Evolutionary conservation across 2,329 filamentous ascomycete genomes (phyloP).

Genomic region (Dothideomycetidae sp.): DNA sequence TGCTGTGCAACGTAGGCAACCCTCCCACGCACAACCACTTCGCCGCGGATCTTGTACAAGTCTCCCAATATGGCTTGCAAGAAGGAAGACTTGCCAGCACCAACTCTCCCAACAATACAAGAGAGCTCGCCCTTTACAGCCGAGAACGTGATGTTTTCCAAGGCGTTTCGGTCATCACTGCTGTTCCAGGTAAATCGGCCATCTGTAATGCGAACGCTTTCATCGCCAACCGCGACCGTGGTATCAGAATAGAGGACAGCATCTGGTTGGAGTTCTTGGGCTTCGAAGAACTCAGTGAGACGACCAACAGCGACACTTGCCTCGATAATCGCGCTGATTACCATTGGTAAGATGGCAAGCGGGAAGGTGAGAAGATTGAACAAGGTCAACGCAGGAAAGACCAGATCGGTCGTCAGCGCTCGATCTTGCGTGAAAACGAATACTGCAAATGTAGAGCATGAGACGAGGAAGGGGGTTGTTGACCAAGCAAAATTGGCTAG

Average conservation of each 20-base stretch:
- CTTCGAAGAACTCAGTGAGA: conserved; percentile 67
- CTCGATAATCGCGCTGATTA: conserved; percentile 92
- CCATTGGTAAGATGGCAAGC: conserved; percentile 87
- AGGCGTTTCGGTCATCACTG: conserved; percentile 50
- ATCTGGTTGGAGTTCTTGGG: conserved; percentile 80
- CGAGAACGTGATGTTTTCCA: conserved; percentile 75
- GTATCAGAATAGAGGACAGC: conserved; percentile 59
- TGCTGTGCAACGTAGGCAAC: conserved; percentile 88
- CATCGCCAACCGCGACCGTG: conserved; percentile 65
- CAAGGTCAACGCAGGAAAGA: conserved; percentile 82
- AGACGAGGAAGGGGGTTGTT: conserved; percentile 92
- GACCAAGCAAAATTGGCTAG: conserved; percentile 97
- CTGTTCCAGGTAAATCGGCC: conserved; percentile 93
- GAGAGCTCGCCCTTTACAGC: conserved; percentile 86
- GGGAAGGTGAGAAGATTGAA: conserved; percentile 97
- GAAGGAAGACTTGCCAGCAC: conserved; percentile 85
- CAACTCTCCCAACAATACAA: conserved; percentile 89
- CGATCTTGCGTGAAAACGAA: conserved; percentile 73
- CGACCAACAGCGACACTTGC: conserved; percentile 83
- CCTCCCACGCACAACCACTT: conserved; percentile 67
- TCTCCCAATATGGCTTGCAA: conserved; percentile 81
- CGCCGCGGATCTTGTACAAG: conserved; percentile 74
- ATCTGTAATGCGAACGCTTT: conserved; percentile 69
- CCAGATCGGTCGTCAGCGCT: conserved; percentile 82
- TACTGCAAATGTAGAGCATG: conserved; percentile 87